phyloP scores from a whole-genome alignment of 75 land plant species.

The Adiantum capillusveneris region DNA sequence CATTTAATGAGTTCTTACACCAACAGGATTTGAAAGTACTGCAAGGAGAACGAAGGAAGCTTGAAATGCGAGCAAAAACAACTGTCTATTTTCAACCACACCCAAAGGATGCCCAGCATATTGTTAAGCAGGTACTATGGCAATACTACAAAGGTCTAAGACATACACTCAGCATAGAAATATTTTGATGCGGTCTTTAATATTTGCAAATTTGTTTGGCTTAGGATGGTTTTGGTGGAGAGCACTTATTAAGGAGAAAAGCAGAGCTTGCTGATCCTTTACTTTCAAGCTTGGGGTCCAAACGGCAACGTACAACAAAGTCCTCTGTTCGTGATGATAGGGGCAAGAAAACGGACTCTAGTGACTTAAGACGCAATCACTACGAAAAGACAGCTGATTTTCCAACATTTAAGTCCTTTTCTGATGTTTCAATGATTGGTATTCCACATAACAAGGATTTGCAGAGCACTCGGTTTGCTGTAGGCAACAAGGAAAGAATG shows the following conservation, averaged over 20 bases:
- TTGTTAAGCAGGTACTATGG: background rate
- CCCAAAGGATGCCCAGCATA: background rate
- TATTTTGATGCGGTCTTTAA: too few relatives aligned
- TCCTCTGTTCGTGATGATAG: background rate
- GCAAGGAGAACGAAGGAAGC: slow-evolving; percentile 1
- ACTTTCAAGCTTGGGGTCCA: background rate
- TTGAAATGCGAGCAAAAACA: slow-evolving; percentile 5
- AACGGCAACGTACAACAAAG: slow-evolving; percentile 1
- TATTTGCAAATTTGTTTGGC: too few relatives aligned
- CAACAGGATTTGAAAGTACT: background rate
- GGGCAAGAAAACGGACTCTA: background rate
- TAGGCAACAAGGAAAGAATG: too few relatives aligned
- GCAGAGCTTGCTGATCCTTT: slow-evolving; percentile 1
- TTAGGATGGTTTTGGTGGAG: background rate
- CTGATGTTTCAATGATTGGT: background rate
- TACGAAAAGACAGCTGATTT: background rate
- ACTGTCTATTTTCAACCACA: background rate
- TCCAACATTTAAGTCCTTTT: background rate
- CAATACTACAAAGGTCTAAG: too few relatives aligned
- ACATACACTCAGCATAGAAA: too few relatives aligned
- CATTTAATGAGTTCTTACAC: too few relatives aligned
- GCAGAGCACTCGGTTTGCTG: too few relatives aligned
- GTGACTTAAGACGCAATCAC: background rate
- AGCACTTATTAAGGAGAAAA: slow-evolving; percentile 3
- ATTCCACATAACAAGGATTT: too few relatives aligned